Percentiles rank a stretch among this genome's conserved stretches.
Evolutionary conservation across 2,329 filamentous ascomycete genomes (phyloP).

Genomic region (Exophiala aquamarina): DNA sequence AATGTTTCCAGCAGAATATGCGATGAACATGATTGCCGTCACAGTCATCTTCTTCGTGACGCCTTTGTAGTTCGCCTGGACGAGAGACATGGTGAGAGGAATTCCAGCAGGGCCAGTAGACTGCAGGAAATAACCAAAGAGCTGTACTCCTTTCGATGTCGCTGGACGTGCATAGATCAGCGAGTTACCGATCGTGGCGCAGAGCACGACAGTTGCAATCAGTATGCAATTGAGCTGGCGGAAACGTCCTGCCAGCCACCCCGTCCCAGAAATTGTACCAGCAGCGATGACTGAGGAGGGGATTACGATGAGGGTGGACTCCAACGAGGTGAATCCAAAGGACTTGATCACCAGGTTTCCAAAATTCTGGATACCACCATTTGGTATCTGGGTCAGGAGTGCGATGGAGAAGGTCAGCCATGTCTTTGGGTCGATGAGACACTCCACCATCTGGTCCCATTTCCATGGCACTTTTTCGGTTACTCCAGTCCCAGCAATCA

Average conservation of each 20-base stretch:
- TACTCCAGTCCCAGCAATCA: slow-evolving; percentile 50
- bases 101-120: slow-evolving; percentile 40
- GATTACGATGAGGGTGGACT: slow-evolving; percentile 46
- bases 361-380: slow-evolving; percentile 49
- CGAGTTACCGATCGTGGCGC: slow-evolving; percentile 54
- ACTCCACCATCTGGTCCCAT: slow-evolving; percentile 38
- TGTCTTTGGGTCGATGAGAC: slow-evolving; percentile 45
- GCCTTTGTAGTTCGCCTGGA: slow-evolving; percentile 40
- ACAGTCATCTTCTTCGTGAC: slow-evolving; percentile 63
- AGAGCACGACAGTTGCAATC: slow-evolving; percentile 50
- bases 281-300: slow-evolving; percentile 56
- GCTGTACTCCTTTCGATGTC: slow-evolving; percentile 44
- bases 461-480: slow-evolving; percentile 40
- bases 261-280: slow-evolving; percentile 48
- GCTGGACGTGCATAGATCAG: slow-evolving; percentile 50
- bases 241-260: slow-evolving; percentile 50
- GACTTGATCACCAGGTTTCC: slow-evolving; percentile 50
- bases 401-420: slow-evolving; percentile 35
- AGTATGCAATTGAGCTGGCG: slow-evolving; percentile 35
- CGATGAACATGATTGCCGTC: slow-evolving; percentile 56
- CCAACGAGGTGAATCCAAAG: slow-evolving; percentile 50
- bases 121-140: slow-evolving; percentile 60
- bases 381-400: slow-evolving; percentile 2
- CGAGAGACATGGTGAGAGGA: slow-evolving; percentile 56
- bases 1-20: slow-evolving; percentile 59